phyloP scores from a whole-genome alignment of 495 filamentous ascomycete species.

The Pseudomonodictys pantanalensis region DNA sequence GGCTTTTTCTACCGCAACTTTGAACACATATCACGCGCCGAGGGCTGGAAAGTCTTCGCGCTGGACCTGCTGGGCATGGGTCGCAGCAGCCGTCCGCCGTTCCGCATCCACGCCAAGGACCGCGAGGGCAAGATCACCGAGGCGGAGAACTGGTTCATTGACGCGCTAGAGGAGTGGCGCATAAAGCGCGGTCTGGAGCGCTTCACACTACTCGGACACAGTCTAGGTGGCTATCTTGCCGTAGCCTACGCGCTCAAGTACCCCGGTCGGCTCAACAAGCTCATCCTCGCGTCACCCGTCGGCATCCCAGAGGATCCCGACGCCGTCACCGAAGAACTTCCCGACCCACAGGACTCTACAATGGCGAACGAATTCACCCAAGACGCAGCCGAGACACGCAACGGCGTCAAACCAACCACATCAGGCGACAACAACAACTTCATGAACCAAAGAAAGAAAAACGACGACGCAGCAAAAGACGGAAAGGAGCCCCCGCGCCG shows the following conservation, averaged over 20 bases:
- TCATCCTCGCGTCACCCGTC: slow-evolving; percentile 90
- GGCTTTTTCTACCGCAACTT: slow-evolving; percentile 99
- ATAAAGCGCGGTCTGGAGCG: slow-evolving; percentile 81
- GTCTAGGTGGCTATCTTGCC: slow-evolving; percentile 88
- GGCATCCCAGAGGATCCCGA: slow-evolving; percentile 95
- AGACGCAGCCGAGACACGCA: slow-evolving; percentile 60
- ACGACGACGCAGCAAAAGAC: slow-evolving; percentile 35
- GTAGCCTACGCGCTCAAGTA: slow-evolving; percentile 96
- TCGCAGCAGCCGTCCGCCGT: slow-evolving; percentile 77
- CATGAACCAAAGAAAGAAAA: slow-evolving; percentile 50
- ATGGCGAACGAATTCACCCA: slow-evolving; percentile 71
- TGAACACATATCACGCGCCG: slow-evolving; percentile 70
- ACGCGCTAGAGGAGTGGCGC: slow-evolving; percentile 95
- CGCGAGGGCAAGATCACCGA: slow-evolving; percentile 78
- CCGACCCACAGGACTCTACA: slow-evolving; percentile 68
- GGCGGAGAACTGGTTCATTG: slow-evolving; percentile 94
- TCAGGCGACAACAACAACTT: slow-evolving; percentile 56
- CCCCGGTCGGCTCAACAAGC: slow-evolving; percentile 87
- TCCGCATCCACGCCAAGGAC: slow-evolving; percentile 78
- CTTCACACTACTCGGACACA: slow-evolving; percentile 91
- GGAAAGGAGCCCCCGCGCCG: slow-evolving; percentile 51
- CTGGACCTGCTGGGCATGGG: slow-evolving; percentile 95
- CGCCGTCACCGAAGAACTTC: slow-evolving; percentile 76
- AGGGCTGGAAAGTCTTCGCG: slow-evolving; percentile 87
- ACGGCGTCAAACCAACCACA: slow-evolving; percentile 31